Evolutionary conservation across 2,329 filamentous ascomycete species (phyloP), one percentile per base, ranked within the genome.

Genomic region (Alternaria arborescens): DNA sequence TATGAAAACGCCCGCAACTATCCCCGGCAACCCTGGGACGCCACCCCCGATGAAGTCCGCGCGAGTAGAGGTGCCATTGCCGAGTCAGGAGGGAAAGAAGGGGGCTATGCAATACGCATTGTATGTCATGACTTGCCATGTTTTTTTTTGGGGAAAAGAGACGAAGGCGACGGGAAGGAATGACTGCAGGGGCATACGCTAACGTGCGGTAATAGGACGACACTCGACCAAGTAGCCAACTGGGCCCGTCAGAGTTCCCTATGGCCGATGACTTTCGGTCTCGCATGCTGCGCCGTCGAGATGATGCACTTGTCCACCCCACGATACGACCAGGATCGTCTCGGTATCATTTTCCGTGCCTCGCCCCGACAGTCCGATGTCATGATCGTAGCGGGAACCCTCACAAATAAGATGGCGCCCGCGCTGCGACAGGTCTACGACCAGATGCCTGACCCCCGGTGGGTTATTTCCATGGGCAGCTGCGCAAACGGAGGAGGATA

Each of bases 351-450:
- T 79, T 96, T 96, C 87, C 90, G 93, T 73, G 93, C 92, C 60
- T 94, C 91, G 10, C 93, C 93, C 5, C 90, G 93, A 66, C 93
- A 97, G 81, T 92, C 92, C 59, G 93, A 97, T 79, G 91, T 97
- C 68, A 96, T 97, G 92, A 95, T 97, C 73, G 93, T 97, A 30
- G 93, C 93, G 26, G 93, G 93, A 61, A 97, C 93, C 30, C 86
- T 97, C 64, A 96, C 92, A 71, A 97, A 97, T 85, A 97, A 97
- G 85, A 97, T 97, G 93, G 93, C 92, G 1, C 92, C 93, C 2
- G 93, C 93, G 34, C 83, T 97, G 75, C 86, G 93, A 79, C 92
- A 95, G 82, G 90, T 96, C 64, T 97, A 97, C 82, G 93, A 97
- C 80, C 93, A 97, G 84, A 97, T 97, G 93, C 92, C 93, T 30